A percentile compares a stretch with the other conserved stretches of the same genome.
These are phyloP conservation scores for Furcasterigmium furcatum DNA, from an alignment of 2,329 filamentous ascomycete species.

Conservation along the genomic window DNA sequence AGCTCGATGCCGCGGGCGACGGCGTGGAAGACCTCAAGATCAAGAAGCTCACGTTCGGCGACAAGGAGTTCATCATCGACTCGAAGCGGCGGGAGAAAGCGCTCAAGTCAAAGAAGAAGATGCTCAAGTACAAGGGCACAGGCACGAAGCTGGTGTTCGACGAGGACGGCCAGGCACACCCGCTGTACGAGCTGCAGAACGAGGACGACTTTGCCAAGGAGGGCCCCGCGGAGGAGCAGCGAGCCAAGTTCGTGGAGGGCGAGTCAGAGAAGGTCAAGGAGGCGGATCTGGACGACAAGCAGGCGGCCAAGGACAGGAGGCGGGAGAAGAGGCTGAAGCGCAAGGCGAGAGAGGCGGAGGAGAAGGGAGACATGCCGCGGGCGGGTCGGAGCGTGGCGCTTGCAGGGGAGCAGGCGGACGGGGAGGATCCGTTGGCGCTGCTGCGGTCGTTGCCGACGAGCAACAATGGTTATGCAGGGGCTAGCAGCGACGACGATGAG, in stretches of 20 bases:
- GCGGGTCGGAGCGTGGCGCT: conserved; percentile 17
- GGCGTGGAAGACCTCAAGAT: conserved; percentile 47
- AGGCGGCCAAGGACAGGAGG: conserved; percentile 72
- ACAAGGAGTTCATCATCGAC: conserved; percentile 78
- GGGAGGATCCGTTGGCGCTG: conserved; percentile 53
- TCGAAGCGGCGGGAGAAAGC: conserved; percentile 94
- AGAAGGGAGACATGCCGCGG: conserved; percentile 36
- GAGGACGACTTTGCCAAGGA: conserved; percentile 75
- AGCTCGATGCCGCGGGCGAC: conserved; percentile 48
- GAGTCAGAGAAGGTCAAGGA: conserved; percentile 69
- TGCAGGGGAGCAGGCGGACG: conserved; percentile 36
- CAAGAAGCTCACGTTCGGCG: conserved; percentile 55
- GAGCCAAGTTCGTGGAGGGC: conserved; percentile 71
- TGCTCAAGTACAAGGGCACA: conserved; percentile 85
- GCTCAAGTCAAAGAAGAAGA: conserved; percentile 91
- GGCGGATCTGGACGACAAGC: conserved; percentile 82
- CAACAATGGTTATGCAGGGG: conserved; percentile 30
- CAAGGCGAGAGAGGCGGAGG: conserved; percentile 62
- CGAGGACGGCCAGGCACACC: conserved; percentile 82
- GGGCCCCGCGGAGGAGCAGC: conserved; percentile 73
- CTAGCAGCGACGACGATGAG: conserved; percentile 11
- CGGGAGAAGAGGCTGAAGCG: conserved; percentile 72
- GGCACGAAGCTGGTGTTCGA: conserved; percentile 87
- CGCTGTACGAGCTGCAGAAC: conserved; percentile 83
- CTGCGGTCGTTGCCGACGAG: conserved; percentile 54